phyloP scores from a whole-genome alignment of 192 early-diverging fungal genomes.

The Phlyctochytrium bullatum region DNA sequence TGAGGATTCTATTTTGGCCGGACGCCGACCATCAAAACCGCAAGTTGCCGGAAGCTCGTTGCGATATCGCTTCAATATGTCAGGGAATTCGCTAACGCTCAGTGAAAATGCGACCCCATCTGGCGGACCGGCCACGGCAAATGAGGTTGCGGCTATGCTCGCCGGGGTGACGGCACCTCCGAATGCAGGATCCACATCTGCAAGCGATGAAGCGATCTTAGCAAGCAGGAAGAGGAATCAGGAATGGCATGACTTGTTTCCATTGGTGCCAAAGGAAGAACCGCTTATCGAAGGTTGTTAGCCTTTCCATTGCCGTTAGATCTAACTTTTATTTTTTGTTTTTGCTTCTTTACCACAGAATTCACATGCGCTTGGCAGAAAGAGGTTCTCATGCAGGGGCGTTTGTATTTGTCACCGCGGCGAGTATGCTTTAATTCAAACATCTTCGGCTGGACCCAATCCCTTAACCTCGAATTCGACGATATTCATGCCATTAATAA shows the following conservation, averaged over 20 bases:
- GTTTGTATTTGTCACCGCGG: slow-evolving; percentile 40
- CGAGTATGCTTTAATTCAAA: slow-evolving; percentile 44
- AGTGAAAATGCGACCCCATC: too few species aligned
- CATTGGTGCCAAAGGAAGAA: slow-evolving; percentile 30
- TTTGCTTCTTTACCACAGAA: slow-evolving; percentile 24
- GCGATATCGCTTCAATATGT: too few species aligned
- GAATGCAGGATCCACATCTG: too few species aligned
- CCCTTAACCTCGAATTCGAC: slow-evolving; percentile 28
- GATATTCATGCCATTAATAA: slow-evolving; percentile 42
- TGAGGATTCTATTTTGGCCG: too few species aligned
- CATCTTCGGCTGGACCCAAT: slow-evolving; percentile 46
- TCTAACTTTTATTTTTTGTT: neutral
- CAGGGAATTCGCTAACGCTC: too few species aligned
- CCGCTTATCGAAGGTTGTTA: slow-evolving; percentile 34
- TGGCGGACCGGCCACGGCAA: neutral
- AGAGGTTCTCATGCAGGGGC: slow-evolving; percentile 47
- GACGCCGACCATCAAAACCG: too few species aligned
- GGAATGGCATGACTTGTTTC: slow-evolving; percentile 51
- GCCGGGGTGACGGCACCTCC: neutral
- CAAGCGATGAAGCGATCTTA: neutral
- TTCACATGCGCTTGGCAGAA: slow-evolving; percentile 51
- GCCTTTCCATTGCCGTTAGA: too few species aligned
- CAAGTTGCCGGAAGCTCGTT: too few species aligned
- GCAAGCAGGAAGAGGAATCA: slow-evolving; percentile 35
- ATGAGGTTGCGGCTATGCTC: neutral